Conservation (phyloP, 2,329 filamentous ascomycete species). For the Apiospora aurea region DNA sequence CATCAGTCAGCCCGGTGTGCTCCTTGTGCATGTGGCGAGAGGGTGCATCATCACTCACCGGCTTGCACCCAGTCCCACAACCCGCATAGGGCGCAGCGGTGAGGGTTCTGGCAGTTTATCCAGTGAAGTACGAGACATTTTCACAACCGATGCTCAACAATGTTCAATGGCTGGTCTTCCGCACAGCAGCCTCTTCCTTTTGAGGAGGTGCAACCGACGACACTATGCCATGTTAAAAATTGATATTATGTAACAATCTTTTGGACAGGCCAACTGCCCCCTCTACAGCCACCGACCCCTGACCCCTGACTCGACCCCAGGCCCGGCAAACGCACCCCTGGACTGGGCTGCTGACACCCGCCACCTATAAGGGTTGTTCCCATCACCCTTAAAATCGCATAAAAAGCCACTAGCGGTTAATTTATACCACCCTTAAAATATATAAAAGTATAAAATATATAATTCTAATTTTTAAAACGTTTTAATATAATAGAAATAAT, state of each 20-base stretch:
- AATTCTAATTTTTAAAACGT: no score
- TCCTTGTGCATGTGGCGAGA: not conserved
- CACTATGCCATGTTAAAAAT: not conserved
- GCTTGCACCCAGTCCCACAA: conserved; percentile 18
- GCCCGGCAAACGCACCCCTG: not conserved
- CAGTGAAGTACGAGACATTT: conserved; percentile 17
- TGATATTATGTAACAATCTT: not conserved
- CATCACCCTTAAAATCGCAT: no score
- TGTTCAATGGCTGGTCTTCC: not conserved
- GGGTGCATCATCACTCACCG: not conserved
- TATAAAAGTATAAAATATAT: no score
- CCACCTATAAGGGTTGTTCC: no score
- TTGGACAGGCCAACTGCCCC: not conserved
- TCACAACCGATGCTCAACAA: not conserved
- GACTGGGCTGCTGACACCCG: no score
- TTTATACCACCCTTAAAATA: no score
- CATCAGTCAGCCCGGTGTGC: not conserved
- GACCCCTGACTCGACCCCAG: not conserved
- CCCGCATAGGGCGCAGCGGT: conserved; percentile 12
- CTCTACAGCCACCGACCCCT: not conserved
- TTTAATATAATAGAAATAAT: no score
- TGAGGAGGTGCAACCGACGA: not conserved
- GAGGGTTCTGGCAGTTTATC: conserved; percentile 15
- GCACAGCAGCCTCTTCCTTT: not conserved
- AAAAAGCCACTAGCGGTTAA: no score